These are phyloP conservation scores for Trapa bicornis DNA, from an alignment of 345 rosid species.

Conservation along the genomic window DNA sequence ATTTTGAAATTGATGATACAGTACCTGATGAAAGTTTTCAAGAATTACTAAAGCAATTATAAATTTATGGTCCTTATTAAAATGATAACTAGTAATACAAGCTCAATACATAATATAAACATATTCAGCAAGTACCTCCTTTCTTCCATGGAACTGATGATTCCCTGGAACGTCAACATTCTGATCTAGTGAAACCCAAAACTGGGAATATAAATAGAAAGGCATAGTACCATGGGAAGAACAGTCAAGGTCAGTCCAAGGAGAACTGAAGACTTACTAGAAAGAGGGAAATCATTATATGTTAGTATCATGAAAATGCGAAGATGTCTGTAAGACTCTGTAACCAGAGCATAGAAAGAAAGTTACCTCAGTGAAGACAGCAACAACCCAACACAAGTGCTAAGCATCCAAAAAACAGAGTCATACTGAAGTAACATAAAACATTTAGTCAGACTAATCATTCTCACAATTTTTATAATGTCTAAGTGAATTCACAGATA, in stretches of 20 bases:
- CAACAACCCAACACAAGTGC: conserved; percentile 84
- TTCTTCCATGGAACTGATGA: conserved; percentile 42
- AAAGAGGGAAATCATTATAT: conserved; percentile 17
- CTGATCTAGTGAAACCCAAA: conserved; percentile 51
- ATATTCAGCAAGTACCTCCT: conserved; percentile 40
- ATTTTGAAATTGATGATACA: not conserved
- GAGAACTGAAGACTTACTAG: conserved; percentile 96
- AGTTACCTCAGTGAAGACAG: conserved; percentile 94
- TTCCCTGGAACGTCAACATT: conserved; percentile 42
- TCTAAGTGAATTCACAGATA: not conserved
- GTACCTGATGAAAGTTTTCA: not conserved
- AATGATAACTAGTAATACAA: conserved; percentile 18
- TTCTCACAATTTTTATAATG: not conserved
- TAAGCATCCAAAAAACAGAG: conserved; percentile 88
- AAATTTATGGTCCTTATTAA: not conserved
- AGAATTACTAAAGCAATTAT: not conserved
- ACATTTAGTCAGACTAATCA: not conserved
- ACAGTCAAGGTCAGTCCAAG: conserved; percentile 87
- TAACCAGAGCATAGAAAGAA: not conserved
- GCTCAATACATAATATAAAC: conserved; percentile 60
- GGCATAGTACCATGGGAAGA: conserved; percentile 94
- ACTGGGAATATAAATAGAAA: conserved; percentile 82
- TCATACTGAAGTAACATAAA: conserved; percentile 54
- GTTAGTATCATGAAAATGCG: not conserved
- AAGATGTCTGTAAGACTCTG: not conserved